Percentiles rank a stretch among this genome's conserved stretches.
Evolutionary conservation across 192 early-diverging fungal species (phyloP).

Genomic region (Podila epigama): DNA sequence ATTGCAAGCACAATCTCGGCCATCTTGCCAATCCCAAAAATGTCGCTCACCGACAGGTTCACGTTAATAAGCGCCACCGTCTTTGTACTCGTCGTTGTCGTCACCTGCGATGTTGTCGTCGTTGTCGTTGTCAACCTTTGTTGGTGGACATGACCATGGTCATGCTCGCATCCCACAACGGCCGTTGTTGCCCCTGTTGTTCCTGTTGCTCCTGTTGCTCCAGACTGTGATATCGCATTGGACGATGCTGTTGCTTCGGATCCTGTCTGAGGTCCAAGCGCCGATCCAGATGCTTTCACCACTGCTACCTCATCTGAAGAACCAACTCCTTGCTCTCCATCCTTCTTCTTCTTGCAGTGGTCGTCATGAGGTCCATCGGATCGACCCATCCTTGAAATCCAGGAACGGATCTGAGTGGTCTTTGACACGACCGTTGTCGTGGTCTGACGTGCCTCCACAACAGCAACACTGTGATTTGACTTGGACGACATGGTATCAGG

Average conservation of each 20-base stretch:
- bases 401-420: conserved; percentile 10
- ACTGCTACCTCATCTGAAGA: too few relatives aligned
- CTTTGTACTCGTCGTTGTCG: conserved; percentile 20
- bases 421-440: conserved; percentile 13
- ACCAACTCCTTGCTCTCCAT: too few relatives aligned
- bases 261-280: neutral
- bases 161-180: neutral
- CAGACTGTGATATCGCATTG: too few relatives aligned
- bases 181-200: neutral
- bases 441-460: neutral
- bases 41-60: conserved; percentile 22
- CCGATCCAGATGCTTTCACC: too few relatives aligned
- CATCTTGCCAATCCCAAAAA: conserved; percentile 34
- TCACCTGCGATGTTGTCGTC: neutral
- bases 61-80: conserved; percentile 27
- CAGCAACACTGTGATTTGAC: conserved; percentile 1
- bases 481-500: neutral
- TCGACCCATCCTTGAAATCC: conserved; percentile 23
- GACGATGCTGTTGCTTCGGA: neutral
- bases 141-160: neutral
- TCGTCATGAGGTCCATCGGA: neutral
- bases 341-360: neutral
- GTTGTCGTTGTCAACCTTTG: neutral
- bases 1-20: conserved; percentile 26
- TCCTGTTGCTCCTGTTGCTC: neutral